phyloP scores from a whole-genome alignment of 1,139 yeast species.

The Lodderomyces beijingensis region DNA sequence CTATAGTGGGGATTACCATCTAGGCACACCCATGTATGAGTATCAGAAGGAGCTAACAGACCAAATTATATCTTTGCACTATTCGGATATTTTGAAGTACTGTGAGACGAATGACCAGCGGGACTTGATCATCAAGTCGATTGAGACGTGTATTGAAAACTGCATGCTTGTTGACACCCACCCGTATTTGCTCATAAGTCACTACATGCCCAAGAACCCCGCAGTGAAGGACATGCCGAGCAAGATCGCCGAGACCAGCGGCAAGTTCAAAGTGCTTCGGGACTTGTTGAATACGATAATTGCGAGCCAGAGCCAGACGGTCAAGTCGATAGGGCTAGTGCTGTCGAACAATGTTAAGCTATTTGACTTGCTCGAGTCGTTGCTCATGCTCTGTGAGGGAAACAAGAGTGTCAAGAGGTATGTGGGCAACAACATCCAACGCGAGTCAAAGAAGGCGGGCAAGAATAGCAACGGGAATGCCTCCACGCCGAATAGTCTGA shows the following conservation, averaged over 20 bases:
- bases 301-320: slow-evolving; percentile 26
- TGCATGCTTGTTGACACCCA: slow-evolving; percentile 81
- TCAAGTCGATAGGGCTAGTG: slow-evolving; percentile 34
- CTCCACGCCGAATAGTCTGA: not conserved
- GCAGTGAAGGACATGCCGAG: slow-evolving; percentile 73
- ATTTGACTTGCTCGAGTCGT: slow-evolving; percentile 75
- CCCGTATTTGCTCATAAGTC: slow-evolving; percentile 80
- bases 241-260: slow-evolving; percentile 76
- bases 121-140: slow-evolving; percentile 60
- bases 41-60: slow-evolving; percentile 90
- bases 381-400: slow-evolving; percentile 64
- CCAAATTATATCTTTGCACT: slow-evolving; percentile 86
- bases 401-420: slow-evolving; percentile 55
- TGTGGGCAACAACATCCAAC: slow-evolving; percentile 49
- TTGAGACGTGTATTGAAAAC: slow-evolving; percentile 70
- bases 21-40: slow-evolving; percentile 85
- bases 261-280: slow-evolving; percentile 70
- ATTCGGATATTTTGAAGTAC: slow-evolving; percentile 82
- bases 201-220: slow-evolving; percentile 80
- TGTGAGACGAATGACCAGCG: slow-evolving; percentile 63
- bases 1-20: slow-evolving; percentile 65
- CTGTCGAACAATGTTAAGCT: slow-evolving; percentile 39
- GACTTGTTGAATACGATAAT: slow-evolving; percentile 50
- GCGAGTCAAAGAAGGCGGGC: slow-evolving; percentile 31
- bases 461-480: slow-evolving; percentile 10